Evolutionary conservation across 2,329 filamentous ascomycete species (phyloP).

Genomic region (Phymatotrichopsis omnivora): DNA sequence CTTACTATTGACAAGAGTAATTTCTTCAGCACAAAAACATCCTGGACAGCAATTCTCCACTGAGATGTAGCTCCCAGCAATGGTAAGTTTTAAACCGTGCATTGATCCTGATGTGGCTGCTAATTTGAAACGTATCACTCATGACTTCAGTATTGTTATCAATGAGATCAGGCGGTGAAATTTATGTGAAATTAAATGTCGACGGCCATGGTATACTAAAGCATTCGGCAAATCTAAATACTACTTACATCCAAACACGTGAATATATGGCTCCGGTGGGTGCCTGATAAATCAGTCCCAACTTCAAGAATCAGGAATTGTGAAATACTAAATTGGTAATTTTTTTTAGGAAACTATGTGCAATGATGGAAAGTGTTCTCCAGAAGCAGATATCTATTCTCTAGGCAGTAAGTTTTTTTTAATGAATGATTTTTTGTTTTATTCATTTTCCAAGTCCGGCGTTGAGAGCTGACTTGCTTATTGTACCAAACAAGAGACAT

Average conservation of each 20-base stretch:
- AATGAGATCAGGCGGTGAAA: no score
- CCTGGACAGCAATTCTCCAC: slow-evolving; percentile 8
- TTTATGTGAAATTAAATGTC: slow-evolving; percentile 6
- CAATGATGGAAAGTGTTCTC: slow-evolving; percentile 2
- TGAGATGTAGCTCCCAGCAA: slow-evolving; percentile 8
- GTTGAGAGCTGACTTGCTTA: no score
- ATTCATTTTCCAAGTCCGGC: no score
- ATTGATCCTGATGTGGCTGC: background rate
- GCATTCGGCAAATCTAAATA: no score
- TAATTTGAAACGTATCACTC: no score
- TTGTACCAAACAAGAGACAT: no score
- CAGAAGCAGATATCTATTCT: slow-evolving; percentile 9
- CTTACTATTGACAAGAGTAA: no score
- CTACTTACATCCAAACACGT: no score
- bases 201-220: slow-evolving; percentile 1
- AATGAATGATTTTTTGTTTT: no score
- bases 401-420: slow-evolving; percentile 2
- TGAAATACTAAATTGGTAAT: background rate
- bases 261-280: no score
- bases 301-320: no score
- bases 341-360: slow-evolving; percentile 4
- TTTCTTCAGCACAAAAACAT: background rate
- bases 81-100: slow-evolving; percentile 1
- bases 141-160: slow-evolving; percentile 4
- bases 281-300: no score